phyloP scores from a whole-genome alignment of 2,329 filamentous ascomycete genomes.

The Hymenoscyphus salicellus region DNA sequence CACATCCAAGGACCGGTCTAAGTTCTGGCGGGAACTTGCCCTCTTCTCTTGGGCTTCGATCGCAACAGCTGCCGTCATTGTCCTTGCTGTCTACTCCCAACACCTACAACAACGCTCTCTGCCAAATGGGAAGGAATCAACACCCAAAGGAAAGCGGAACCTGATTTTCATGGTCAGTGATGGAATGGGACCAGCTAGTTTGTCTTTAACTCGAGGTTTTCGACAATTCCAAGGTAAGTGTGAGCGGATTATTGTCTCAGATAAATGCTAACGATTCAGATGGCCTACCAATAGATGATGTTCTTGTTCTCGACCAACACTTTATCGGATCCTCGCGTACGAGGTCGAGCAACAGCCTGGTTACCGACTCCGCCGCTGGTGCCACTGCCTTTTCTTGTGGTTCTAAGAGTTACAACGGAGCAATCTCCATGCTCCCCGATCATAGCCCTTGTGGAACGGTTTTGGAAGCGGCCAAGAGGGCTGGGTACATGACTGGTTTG shows the following conservation, averaged over 20 bases:
- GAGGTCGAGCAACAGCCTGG: constrained; percentile 74
- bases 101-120: constrained; percentile 46
- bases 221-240: constrained; percentile 64
- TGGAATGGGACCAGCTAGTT: constrained; percentile 92
- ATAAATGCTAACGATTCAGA: constrained; percentile 38
- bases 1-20: constrained; percentile 41
- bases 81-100: constrained; percentile 80
- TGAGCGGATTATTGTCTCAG: neutral
- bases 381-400: constrained; percentile 95
- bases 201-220: constrained; percentile 83
- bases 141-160: constrained; percentile 71
- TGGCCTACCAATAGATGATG: constrained; percentile 69
- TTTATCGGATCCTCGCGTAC: constrained; percentile 89
- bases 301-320: constrained; percentile 78
- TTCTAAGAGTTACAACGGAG: constrained; percentile 92
- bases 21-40: constrained; percentile 68
- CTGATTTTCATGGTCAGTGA: constrained; percentile 99
- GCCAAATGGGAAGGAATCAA: constrained; percentile 16
- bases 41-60: constrained; percentile 80
- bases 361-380: constrained; percentile 95
- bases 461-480: constrained; percentile 87
- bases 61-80: constrained; percentile 73
- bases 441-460: constrained; percentile 85
- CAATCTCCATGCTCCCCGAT: constrained; percentile 85
- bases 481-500: constrained; percentile 87